Conservation (phyloP, 345 rosid species). For the Kernera saxatilis region DNA sequence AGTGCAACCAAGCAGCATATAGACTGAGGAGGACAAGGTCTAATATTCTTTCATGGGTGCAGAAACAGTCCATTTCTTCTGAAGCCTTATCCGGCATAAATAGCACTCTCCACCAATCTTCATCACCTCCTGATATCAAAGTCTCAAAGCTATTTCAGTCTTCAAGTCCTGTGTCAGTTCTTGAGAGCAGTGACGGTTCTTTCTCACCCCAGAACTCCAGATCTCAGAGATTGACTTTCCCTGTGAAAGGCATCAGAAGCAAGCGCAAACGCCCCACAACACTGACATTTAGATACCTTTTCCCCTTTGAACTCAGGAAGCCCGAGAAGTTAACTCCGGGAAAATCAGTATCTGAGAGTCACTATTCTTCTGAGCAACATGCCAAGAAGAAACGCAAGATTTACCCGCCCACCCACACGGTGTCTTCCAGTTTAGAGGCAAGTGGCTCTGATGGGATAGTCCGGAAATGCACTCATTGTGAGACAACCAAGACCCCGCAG, state of each 20-base stretch:
- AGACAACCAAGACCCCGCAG: conserved; percentile 80
- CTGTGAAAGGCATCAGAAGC: conserved; percentile 81
- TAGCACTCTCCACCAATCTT: conserved; percentile 23
- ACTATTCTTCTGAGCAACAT: conserved; percentile 23
- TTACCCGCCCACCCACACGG: conserved; percentile 23
- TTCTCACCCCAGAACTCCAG: conserved; percentile 44
- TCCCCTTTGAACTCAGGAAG: conserved; percentile 27
- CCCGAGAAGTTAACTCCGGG: conserved; percentile 12
- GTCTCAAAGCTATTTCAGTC: conserved; percentile 44
- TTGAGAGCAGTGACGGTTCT: conserved; percentile 60
- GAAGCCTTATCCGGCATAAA: conserved; percentile 37
- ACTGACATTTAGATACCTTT: conserved; percentile 10
- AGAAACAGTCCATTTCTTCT: conserved; percentile 30
- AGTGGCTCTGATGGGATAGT: neutral
- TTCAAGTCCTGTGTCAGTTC: conserved; percentile 75
- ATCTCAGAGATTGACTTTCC: conserved; percentile 29
- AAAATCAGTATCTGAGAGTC: conserved; percentile 31
- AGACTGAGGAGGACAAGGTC: neutral
- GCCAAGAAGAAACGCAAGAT: conserved; percentile 45
- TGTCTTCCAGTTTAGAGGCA: conserved; percentile 16
- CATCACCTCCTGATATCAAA: conserved; percentile 33
- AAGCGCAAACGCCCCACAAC: conserved; percentile 51
- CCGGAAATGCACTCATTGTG: conserved; percentile 71
- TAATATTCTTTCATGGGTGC: conserved; percentile 28
- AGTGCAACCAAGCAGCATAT: too few relatives aligned